phyloP scores from a whole-genome alignment of 306 rosid genomes.

The Prunus fruticosa region DNA sequence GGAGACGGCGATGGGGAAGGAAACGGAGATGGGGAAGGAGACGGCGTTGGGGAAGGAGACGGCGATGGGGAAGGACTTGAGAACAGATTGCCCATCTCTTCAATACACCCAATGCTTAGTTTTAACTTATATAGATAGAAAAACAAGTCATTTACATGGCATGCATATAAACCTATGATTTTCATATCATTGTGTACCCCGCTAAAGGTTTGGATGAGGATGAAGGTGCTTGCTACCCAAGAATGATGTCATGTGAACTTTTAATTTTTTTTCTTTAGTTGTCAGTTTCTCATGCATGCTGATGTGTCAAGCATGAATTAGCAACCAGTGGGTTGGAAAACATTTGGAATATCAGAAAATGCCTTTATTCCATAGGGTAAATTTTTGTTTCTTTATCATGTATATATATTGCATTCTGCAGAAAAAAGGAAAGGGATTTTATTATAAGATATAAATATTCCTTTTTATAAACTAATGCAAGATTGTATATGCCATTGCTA shows the following conservation, averaged over 20 bases:
- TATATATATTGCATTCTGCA: background rate
- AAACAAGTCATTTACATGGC: background rate
- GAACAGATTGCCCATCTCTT: constrained; percentile 33
- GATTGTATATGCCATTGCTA: background rate
- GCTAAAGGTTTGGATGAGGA: background rate
- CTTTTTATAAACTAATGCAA: background rate
- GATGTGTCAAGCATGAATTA: no score
- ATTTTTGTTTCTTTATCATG: background rate
- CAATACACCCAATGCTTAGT: background rate
- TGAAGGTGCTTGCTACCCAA: background rate
- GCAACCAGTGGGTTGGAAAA: no score
- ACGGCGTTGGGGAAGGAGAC: no score
- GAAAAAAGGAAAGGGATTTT: background rate
- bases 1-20: no score
- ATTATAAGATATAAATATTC: background rate
- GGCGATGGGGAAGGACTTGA: background rate
- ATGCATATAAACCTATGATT: no score
- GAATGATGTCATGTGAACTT: background rate
- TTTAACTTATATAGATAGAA: background rate
- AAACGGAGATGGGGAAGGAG: no score
- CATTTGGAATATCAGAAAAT: background rate
- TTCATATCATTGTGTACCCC: background rate
- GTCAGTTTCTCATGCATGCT: no score
- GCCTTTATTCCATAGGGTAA: no score
- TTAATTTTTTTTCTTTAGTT: background rate